A percentile compares a stretch with the other conserved stretches of the same genome.
These are phyloP conservation scores for Rossbeevera mucosa DNA, from an alignment of 768 basidiomycete genomes.

Conservation along the genomic window DNA sequence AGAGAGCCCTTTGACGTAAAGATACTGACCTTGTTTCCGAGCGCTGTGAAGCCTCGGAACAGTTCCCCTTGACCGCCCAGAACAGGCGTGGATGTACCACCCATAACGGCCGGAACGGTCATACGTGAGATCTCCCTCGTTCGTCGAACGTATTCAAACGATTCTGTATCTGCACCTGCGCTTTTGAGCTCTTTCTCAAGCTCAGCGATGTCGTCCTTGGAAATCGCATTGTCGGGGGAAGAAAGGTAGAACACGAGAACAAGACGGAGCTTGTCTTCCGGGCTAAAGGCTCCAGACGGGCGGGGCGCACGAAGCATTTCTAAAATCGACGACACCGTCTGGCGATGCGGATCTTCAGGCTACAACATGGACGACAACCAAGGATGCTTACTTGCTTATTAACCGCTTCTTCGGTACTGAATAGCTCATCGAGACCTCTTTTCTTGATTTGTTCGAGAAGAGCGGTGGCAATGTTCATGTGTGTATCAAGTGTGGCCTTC, in stretches of 20 bases:
- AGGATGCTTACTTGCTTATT: constrained; percentile 62
- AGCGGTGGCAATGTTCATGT: constrained; percentile 99
- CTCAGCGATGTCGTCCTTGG: constrained; percentile 85
- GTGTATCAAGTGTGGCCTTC: constrained; percentile 94
- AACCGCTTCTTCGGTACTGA: constrained; percentile 91
- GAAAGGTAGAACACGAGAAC: constrained; percentile 95
- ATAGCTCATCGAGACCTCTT: constrained; percentile 93
- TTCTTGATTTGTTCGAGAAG: constrained; percentile 93
- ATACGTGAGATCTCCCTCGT: constrained; percentile 90
- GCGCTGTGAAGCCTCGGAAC: constrained; percentile 88
- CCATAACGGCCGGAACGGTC: constrained; percentile 65
- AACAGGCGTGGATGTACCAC: constrained; percentile 62
- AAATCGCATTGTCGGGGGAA: constrained; percentile 69
- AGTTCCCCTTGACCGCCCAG: constrained; percentile 78
- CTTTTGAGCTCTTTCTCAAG: constrained; percentile 83
- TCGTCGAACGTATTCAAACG: constrained; percentile 90
- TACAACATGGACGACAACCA: background rate
- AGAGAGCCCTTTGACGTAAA: background rate
- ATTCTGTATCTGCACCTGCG: constrained; percentile 71
- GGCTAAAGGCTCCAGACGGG: constrained; percentile 58
- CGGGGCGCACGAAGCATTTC: constrained; percentile 79
- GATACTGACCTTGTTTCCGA: constrained; percentile 75
- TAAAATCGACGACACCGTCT: constrained; percentile 78
- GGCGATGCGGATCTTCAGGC: constrained; percentile 1
- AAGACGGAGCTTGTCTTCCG: constrained; percentile 87